A percentile compares a stretch with the other conserved stretches of the same genome.
Evolutionary conservation across 305 asterid species (phyloP).

Genomic region (Fraxinus greggii): DNA sequence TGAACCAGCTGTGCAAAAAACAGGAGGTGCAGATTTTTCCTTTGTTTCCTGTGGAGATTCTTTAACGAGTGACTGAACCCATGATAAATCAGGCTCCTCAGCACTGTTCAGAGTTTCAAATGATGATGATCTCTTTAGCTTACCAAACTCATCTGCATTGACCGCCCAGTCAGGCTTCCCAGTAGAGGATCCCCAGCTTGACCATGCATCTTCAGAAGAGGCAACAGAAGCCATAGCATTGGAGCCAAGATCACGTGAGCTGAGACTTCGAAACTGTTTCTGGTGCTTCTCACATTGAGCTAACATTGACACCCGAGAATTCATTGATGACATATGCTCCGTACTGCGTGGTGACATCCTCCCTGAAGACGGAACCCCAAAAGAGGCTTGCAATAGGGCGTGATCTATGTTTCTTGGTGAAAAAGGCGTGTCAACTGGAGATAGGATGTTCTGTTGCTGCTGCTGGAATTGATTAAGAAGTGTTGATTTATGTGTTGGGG

Average conservation of each 20-base stretch:
- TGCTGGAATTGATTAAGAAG: slow-evolving; percentile 71
- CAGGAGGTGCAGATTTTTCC: slow-evolving; percentile 39
- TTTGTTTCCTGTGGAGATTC: slow-evolving; percentile 65
- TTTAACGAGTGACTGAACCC: slow-evolving; percentile 83
- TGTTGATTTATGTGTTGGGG: slow-evolving; percentile 65
- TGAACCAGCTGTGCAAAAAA: slow-evolving; percentile 29
- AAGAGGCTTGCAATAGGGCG: slow-evolving; percentile 52
- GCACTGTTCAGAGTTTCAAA: slow-evolving; percentile 54
- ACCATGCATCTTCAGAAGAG: slow-evolving; percentile 47
- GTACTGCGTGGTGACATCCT: slow-evolving; percentile 69
- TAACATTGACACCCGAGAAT: slow-evolving; percentile 61
- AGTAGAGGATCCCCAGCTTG: slow-evolving; percentile 59
- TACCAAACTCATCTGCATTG: slow-evolving; percentile 41
- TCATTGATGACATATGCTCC: slow-evolving; percentile 72
- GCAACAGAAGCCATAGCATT: slow-evolving; percentile 47
- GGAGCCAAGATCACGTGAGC: slow-evolving; percentile 69
- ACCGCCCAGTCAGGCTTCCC: slow-evolving; percentile 65
- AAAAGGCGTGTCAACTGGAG: slow-evolving; percentile 59
- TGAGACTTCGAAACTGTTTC: slow-evolving; percentile 66
- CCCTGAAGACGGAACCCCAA: slow-evolving; percentile 56
- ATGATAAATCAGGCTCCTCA: slow-evolving; percentile 82
- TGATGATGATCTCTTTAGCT: slow-evolving; percentile 56
- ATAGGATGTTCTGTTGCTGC: slow-evolving; percentile 64
- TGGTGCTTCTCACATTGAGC: slow-evolving; percentile 58
- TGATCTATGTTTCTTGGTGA: slow-evolving; percentile 62